A percentile compares a stretch with the other conserved stretches of the same genome.
These are phyloP conservation scores for Mycena amicta DNA, from an alignment of 768 basidiomycete species.

Conservation along the genomic window DNA sequence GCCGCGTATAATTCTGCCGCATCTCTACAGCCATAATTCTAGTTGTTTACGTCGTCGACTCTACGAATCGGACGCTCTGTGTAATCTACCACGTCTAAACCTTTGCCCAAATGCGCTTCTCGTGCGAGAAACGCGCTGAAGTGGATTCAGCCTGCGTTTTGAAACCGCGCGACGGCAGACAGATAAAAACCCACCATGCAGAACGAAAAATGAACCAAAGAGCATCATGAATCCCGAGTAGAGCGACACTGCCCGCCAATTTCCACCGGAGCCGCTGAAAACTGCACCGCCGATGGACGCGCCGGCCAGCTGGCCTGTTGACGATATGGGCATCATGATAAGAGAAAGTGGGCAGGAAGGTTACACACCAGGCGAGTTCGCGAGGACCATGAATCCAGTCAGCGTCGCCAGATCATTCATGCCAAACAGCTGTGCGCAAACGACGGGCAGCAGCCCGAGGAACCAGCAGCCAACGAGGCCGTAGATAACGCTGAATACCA, in stretches of 20 bases:
- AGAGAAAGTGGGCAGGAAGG: background rate
- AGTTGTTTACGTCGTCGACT: too few relatives aligned
- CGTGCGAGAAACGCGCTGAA: conserved; percentile 21
- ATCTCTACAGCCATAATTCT: too few relatives aligned
- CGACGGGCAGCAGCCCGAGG: conserved; percentile 35
- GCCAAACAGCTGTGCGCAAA: conserved; percentile 31
- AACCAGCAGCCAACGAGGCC: conserved; percentile 39
- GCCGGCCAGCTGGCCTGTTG: conserved; percentile 35
- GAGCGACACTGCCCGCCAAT: conserved; percentile 34
- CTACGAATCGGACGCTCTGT: too few relatives aligned
- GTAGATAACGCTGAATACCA: conserved; percentile 34
- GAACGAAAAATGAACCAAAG: conserved; percentile 29
- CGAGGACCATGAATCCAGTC: conserved; percentile 28
- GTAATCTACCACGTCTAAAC: conserved; percentile 5
- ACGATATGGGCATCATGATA: background rate
- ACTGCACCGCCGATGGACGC: conserved; percentile 36
- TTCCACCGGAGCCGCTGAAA: conserved; percentile 29
- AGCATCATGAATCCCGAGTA: conserved; percentile 33
- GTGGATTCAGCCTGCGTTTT: background rate
- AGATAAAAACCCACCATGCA: conserved; percentile 29
- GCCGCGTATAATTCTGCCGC: too few relatives aligned
- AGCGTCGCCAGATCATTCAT: conserved; percentile 27
- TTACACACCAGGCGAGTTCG: conserved; percentile 24
- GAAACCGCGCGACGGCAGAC: background rate
- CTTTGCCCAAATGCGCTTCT: conserved; percentile 21